Conservation (phyloP, 768 basidiomycete species). For the Mycena capillaripes region DNA sequence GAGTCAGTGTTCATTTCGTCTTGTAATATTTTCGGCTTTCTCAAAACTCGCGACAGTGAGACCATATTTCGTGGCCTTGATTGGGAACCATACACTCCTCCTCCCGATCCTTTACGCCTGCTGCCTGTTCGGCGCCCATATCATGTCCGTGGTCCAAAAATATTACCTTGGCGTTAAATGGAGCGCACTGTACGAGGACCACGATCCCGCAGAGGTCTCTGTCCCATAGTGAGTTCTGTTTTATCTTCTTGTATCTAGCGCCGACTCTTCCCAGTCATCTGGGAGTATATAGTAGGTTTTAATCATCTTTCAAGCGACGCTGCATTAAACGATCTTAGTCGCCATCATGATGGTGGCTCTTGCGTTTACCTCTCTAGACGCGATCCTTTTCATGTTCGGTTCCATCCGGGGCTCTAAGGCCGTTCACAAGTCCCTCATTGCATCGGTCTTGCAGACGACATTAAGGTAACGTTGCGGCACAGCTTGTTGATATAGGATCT, state of each 20-base stretch:
- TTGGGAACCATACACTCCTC: slow-evolving; percentile 1
- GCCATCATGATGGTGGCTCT: neutral
- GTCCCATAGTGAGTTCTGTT: slow-evolving; percentile 6
- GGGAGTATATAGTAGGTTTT: slow-evolving; percentile 4
- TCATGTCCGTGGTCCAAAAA: neutral
- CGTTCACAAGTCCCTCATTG: neutral
- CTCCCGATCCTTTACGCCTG: slow-evolving; percentile 5
- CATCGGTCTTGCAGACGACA: neutral
- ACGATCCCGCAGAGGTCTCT: slow-evolving; percentile 4
- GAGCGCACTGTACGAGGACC: slow-evolving; percentile 8
- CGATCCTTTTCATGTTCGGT: neutral
- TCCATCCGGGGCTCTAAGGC: neutral
- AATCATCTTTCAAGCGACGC: neutral
- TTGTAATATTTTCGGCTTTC: neutral
- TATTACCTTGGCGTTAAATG: slow-evolving; percentile 7
- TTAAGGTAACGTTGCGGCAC: neutral
- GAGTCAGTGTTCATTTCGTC: neutral
- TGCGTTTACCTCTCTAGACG: neutral
- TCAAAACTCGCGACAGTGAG: neutral
- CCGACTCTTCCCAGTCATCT: neutral
- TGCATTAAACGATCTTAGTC: neutral
- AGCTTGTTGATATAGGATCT: neutral
- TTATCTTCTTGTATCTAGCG: neutral
- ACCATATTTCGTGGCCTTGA: slow-evolving; percentile 1
- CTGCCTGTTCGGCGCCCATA: slow-evolving; percentile 1